These are phyloP conservation scores for Moringa oleifera DNA, from an alignment of 345 rosid genomes.

Conservation along the genomic window DNA sequence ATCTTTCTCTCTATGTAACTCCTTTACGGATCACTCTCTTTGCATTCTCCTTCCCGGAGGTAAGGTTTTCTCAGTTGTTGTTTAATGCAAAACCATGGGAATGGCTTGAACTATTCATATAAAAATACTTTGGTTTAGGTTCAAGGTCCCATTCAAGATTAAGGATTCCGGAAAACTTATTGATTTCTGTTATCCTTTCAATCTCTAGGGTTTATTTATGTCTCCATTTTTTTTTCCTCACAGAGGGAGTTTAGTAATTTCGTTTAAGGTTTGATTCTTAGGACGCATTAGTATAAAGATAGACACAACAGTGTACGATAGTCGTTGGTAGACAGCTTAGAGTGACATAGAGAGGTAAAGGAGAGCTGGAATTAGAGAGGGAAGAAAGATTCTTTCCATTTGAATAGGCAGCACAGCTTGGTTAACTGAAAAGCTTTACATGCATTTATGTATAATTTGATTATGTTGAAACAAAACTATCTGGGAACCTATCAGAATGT, in stretches of 20 bases:
- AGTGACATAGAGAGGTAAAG: too few relatives aligned
- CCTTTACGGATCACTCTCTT: neutral
- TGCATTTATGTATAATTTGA: neutral
- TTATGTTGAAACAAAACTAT: neutral
- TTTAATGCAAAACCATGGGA: neutral
- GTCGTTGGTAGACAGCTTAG: too few relatives aligned
- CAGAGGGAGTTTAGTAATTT: too few relatives aligned
- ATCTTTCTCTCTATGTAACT: neutral
- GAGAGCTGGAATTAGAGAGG: too few relatives aligned
- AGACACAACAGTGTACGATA: too few relatives aligned
- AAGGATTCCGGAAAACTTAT: neutral
- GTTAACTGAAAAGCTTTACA: too few relatives aligned
- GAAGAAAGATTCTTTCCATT: too few relatives aligned
- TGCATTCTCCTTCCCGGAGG: neutral
- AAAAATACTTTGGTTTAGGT: neutral
- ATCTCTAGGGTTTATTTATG: neutral
- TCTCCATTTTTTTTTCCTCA: neutral
- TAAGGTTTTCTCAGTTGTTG: too few relatives aligned
- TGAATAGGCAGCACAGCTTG: too few relatives aligned
- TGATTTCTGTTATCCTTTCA: neutral
- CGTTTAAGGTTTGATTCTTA: neutral
- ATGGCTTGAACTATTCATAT: neutral
- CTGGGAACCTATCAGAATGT: neutral
- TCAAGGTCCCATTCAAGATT: neutral
- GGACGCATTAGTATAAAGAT: neutral